Conservation (phyloP, 805 yeast species). For the Saccharomyces cerevisiae region DNA sequence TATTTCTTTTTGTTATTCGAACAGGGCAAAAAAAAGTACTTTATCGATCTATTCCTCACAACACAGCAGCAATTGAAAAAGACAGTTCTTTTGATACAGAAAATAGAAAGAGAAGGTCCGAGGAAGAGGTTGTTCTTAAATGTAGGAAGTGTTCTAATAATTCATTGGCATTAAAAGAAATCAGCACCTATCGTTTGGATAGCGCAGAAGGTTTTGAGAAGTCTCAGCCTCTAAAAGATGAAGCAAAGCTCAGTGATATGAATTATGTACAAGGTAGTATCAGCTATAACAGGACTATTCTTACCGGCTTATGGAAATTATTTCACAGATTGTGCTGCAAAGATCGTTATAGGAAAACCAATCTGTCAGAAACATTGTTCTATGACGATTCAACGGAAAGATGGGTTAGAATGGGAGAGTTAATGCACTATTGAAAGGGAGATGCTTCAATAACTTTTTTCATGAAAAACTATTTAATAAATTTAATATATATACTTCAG, state of each 20-base stretch:
- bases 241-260: neutral
- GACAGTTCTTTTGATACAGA: neutral
- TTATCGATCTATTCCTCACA: neutral
- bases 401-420: neutral
- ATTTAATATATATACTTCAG: neutral
- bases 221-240: neutral
- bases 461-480: neutral
- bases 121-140: neutral
- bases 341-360: neutral
- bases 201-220: neutral
- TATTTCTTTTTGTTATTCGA: neutral
- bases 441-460: neutral
- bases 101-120: neutral
- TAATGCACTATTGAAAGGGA: neutral
- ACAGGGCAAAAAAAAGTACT: neutral
- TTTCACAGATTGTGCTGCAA: neutral
- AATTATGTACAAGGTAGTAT: neutral
- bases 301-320: neutral
- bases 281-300: neutral
- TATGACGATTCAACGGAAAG: neutral
- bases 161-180: neutral
- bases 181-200: neutral
- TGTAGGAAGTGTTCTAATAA: neutral
- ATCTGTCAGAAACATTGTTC: neutral
- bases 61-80: neutral